These are phyloP conservation scores for Corynespora cassiicola DNA, from an alignment of 2,329 filamentous ascomycete genomes.

Conservation along the genomic window DNA sequence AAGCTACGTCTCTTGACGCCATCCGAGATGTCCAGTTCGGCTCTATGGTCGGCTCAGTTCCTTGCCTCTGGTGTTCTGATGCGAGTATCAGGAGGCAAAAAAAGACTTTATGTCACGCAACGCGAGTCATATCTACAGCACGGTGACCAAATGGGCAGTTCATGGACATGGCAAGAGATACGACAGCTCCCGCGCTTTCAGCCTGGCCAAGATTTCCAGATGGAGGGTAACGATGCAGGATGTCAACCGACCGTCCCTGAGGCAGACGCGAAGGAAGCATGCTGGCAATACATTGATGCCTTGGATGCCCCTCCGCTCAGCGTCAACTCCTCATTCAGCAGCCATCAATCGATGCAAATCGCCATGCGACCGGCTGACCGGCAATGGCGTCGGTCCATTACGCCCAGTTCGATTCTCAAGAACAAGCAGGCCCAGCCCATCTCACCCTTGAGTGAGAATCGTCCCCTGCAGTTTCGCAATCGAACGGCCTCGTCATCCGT, in stretches of 20 bases:
- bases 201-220: slow-evolving; percentile 47
- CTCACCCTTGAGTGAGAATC: slow-evolving; percentile 43
- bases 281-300: slow-evolving; percentile 71
- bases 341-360: slow-evolving; percentile 37
- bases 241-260: slow-evolving; percentile 59
- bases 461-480: slow-evolving; percentile 30
- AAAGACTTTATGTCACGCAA: slow-evolving; percentile 77
- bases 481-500: slow-evolving; percentile 38
- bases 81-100: slow-evolving; percentile 66
- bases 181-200: slow-evolving; percentile 67
- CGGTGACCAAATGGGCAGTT: slow-evolving; percentile 51
- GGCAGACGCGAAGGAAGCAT: slow-evolving; percentile 68
- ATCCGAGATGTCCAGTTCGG: slow-evolving; percentile 75
- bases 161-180: slow-evolving; percentile 76
- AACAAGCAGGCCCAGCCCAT: slow-evolving; percentile 37
- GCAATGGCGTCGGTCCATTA: slow-evolving; percentile 43
- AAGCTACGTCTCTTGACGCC: slow-evolving; percentile 73
- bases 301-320: slow-evolving; percentile 64
- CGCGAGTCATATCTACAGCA: slow-evolving; percentile 77
- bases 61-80: slow-evolving; percentile 75
- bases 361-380: slow-evolving; percentile 42
- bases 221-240: slow-evolving; percentile 41
- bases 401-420: slow-evolving; percentile 40
- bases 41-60: slow-evolving; percentile 74
- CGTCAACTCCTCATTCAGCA: slow-evolving; percentile 54